Evolutionary conservation across 345 rosid genomes (phyloP).

Genomic region (Syzygium aqueum): DNA sequence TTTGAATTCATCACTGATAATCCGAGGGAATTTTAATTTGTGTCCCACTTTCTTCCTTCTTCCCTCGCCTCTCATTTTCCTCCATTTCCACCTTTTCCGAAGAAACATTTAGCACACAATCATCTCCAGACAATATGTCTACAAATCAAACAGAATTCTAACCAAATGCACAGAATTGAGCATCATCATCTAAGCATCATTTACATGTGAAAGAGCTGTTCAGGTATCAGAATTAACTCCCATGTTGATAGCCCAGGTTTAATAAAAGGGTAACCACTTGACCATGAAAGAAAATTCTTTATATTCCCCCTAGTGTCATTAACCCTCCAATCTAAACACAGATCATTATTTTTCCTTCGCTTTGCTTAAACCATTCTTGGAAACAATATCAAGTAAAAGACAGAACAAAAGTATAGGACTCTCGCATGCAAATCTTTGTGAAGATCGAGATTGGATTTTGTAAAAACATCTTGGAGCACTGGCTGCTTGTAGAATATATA

Average conservation of each 20-base stretch:
- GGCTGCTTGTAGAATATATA: slow-evolving; percentile 4
- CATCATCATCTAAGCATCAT: neutral
- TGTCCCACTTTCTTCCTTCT: neutral
- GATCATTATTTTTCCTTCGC: neutral
- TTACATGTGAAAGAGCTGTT: neutral
- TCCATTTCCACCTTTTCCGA: neutral
- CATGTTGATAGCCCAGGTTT: neutral
- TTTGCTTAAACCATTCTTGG: neutral
- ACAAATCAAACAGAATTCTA: neutral
- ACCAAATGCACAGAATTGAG: neutral
- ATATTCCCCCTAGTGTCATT: neutral
- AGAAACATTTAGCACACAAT: neutral
- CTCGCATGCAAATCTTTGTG: neutral
- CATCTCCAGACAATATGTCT: neutral
- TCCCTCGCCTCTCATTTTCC: neutral
- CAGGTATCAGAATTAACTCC: neutral
- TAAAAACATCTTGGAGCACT: neutral
- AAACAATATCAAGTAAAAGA: neutral
- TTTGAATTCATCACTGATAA: neutral
- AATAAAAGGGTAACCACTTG: neutral
- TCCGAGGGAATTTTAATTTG: neutral
- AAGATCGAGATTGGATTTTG: neutral
- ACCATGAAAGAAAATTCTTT: neutral
- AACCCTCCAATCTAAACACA: neutral
- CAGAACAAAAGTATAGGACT: neutral